phyloP scores from a whole-genome alignment of 352 stramenopile genomes.

The Pythium plurisporium region DNA sequence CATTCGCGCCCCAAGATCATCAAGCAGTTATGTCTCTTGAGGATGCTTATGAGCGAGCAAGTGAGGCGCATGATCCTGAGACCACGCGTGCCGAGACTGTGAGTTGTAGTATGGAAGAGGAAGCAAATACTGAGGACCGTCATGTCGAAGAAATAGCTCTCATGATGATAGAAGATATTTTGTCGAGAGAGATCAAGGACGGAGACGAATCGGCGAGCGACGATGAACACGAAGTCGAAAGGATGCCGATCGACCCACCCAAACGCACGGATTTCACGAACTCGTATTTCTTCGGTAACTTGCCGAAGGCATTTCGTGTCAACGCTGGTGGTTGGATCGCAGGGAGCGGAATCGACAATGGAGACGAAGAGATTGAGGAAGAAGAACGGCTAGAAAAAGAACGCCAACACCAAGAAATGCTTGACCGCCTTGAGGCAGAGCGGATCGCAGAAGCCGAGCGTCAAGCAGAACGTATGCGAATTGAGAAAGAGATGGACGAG shows the following conservation, averaged over 20 bases:
- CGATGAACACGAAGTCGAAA: constrained; percentile 38
- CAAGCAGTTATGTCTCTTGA: not conserved
- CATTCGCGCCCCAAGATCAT: too few species aligned
- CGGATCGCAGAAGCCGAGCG: constrained; percentile 49
- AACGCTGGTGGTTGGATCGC: constrained; percentile 41
- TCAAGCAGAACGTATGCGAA: constrained; percentile 37
- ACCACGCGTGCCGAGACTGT: not conserved
- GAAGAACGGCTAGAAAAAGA: constrained; percentile 58
- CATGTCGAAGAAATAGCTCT: constrained; percentile 22
- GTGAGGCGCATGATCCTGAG: not conserved
- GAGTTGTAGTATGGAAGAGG: not conserved
- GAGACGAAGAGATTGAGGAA: constrained; percentile 70
- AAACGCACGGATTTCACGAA: constrained; percentile 64
- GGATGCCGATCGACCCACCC: constrained; percentile 29
- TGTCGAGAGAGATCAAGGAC: constrained; percentile 30
- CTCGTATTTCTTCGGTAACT: constrained; percentile 71
- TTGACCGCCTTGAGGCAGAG: constrained; percentile 61
- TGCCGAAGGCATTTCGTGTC: constrained; percentile 40
- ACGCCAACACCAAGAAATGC: constrained; percentile 43
- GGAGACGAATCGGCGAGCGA: constrained; percentile 34
- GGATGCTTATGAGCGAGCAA: not conserved
- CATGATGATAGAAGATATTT: constrained; percentile 33
- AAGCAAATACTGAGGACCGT: constrained; percentile 6
- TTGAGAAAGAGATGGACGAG: constrained; percentile 67
- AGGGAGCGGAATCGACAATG: constrained; percentile 64